Evolutionary conservation across 768 basidiomycete species (phyloP), one percentile per base, ranked within the genome.

Genomic region (Pleurotus platypus): DNA sequence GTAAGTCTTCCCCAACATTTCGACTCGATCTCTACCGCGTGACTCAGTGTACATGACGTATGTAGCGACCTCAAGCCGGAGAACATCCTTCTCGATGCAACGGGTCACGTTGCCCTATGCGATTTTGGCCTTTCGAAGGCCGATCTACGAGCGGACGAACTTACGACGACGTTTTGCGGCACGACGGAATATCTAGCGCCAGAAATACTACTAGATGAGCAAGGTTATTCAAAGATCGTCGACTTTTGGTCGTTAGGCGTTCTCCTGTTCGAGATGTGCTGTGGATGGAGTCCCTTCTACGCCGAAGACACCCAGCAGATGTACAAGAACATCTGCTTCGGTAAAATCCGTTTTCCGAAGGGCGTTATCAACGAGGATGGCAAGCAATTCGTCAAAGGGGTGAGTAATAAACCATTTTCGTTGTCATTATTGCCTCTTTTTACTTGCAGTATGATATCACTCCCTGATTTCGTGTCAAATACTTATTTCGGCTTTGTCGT

Each of bases 301-400:
- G 95, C 96, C 15, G 97, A 99, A 66, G 97, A 99, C 68, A 97
- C 94, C 3, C 96, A 99, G 70, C 92, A 96, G 73, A 99, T 99
- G 97, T 99, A 99, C 78, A 94, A 94, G 79, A 94, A 91, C 73
- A 93, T 92, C 63, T 97, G 95, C 69, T 99, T 98, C 71, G 97
- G 97, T 58, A 98, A 98, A 81, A 98, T 98, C 68, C 81, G 94
- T 54, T 98, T 98, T 76, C 97, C 97, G 4, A 90, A 93, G 66
- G 95, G 90, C 54, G 95, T 98, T 35, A 98, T 98, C 63, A 87
- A 88, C 59, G 97, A 99, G 65, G 95, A 98, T 48, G 97, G 97
- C 47, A 99, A 99, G 75, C 90, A 95, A 75, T 99, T 98, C 63
- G 97, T 99, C 66, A 98, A 98, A 74, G 94, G 92, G 61, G 95